Conservation (phyloP, 169 alveolate genomes). For the Cryptosporidium meleagridis region DNA sequence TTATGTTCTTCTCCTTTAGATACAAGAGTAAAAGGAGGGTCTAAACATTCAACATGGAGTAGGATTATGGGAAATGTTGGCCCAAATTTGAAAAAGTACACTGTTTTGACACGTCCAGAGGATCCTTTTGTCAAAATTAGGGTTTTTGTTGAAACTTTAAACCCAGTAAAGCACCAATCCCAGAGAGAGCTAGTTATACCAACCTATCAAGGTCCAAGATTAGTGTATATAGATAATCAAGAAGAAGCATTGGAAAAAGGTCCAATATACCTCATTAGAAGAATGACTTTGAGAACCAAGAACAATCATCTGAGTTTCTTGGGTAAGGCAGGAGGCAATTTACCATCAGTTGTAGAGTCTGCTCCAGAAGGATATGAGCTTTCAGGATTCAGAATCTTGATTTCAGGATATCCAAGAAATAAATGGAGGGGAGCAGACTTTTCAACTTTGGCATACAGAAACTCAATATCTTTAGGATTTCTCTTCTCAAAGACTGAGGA, state of each 20-base stretch:
- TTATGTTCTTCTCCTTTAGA: conserved; percentile 58
- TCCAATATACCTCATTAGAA: conserved; percentile 51
- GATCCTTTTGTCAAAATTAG: conserved; percentile 70
- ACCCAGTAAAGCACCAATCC: conserved; percentile 57
- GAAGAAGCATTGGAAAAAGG: conserved; percentile 48
- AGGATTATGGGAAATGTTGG: conserved; percentile 68
- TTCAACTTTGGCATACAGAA: conserved; percentile 32
- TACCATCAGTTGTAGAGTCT: conserved; percentile 65
- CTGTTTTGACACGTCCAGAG: conserved; percentile 58
- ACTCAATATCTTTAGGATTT: conserved; percentile 61
- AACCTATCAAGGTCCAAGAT: conserved; percentile 55
- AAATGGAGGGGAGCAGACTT: conserved; percentile 42
- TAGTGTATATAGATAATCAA: conserved; percentile 45
- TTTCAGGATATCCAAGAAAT: conserved; percentile 69
- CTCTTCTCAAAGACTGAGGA: conserved; percentile 55
- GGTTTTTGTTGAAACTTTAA: conserved; percentile 60
- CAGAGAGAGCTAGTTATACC: conserved; percentile 49
- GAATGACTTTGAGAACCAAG: conserved; percentile 55
- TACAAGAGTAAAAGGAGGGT: conserved; percentile 12
- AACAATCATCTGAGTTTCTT: conserved; percentile 63
- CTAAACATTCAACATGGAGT: conserved; percentile 52
- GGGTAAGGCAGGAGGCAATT: conserved; percentile 57
- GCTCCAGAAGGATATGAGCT: conserved; percentile 65
- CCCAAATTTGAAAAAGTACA: conserved; percentile 52
- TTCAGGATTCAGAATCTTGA: conserved; percentile 49